These are phyloP conservation scores for Penicillium polonicum DNA, from an alignment of 2,329 filamentous ascomycete species.

Conservation along the genomic window DNA sequence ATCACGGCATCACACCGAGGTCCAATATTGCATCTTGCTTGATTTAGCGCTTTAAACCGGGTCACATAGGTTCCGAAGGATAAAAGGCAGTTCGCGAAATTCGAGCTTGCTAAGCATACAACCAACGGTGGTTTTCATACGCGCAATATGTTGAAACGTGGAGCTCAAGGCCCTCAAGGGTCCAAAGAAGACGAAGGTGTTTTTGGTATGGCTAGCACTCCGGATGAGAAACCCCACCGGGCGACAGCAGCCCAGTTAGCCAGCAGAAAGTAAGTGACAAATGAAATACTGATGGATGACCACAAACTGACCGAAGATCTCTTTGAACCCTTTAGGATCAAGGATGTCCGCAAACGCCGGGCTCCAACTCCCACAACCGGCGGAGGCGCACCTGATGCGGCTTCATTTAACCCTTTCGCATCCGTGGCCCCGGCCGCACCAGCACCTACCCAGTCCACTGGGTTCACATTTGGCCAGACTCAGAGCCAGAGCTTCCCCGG, in stretches of 20 bases:
- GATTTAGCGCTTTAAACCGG: background rate
- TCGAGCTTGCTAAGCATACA: conserved; percentile 2
- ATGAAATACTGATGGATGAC: background rate
- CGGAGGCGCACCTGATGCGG: conserved; percentile 6
- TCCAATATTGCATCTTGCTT: background rate
- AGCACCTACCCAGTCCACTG: conserved; percentile 13
- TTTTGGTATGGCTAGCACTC: conserved; percentile 38
- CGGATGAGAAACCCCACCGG: conserved; percentile 48
- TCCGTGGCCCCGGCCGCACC: conserved; percentile 15
- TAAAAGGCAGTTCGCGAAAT: background rate
- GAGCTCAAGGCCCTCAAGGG: conserved; percentile 37
- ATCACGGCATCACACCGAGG: background rate
- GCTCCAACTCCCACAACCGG: conserved; percentile 18
- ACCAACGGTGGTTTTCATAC: conserved; percentile 1
- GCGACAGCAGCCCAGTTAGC: conserved; percentile 57
- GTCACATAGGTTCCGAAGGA: background rate
- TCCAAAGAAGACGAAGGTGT: conserved; percentile 33
- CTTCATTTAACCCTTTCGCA: conserved; percentile 8
- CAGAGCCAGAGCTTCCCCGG: conserved; percentile 28
- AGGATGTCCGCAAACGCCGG: conserved; percentile 24
- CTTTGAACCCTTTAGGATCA: conserved; percentile 26
- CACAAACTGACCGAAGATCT: conserved; percentile 6
- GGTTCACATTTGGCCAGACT: conserved; percentile 22
- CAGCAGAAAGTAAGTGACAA: conserved; percentile 52
- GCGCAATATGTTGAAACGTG: conserved; percentile 42